Evolutionary conservation across 1,139 yeast species (phyloP), one percentile per base, ranked within the genome.

Genomic region (Magnusiomyces sp.): DNA sequence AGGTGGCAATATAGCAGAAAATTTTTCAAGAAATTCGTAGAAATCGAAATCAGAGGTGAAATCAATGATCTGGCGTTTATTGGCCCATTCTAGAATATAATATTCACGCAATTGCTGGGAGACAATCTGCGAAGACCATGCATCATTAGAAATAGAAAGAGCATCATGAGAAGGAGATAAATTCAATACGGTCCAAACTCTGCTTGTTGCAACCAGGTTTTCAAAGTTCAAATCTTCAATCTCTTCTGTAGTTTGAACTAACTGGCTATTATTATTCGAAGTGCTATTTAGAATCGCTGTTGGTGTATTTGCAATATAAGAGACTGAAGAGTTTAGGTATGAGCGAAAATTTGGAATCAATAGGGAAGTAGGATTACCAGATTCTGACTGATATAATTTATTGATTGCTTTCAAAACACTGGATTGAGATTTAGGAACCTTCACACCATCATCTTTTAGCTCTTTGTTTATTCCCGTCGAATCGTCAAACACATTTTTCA

Each of bases 31-130:
- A 48, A 70, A 70, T 55, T 70, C 74, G 44, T 64, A 66, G 31
- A 61, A 56, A 33, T 66, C 72, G 54, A 67, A 70, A 53, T 70
- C 73, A 19, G 71, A 68, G 17, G 72, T 68, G 55, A 61, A 70
- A 50, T 70, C 71, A 14, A 60, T 58, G 7, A 58, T 55, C 10
- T 62, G 55, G 20, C 69, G 59, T 44, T 68, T 62, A 27, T 59
- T 59, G 5, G 67, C 63, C 72, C 72, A 68, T 49, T 70, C 73
- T 6, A 68, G 58, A 33, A 70, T 53, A 44, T 58, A 65, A 53
- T 64, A 58, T 36, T 61, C 65, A 11, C 72, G 59, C 17, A 68
- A 56, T 51, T 69, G 73, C 11, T 63, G 51, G 11, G 71, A 64
- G 1, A 70, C 72, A 2, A 63, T 54, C 5, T 62, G 56, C 16